Evolutionary conservation across 495 filamentous ascomycete species (phyloP), one percentile per base, ranked within the genome.

Genomic region (Hypoxylon crocopeplum): DNA sequence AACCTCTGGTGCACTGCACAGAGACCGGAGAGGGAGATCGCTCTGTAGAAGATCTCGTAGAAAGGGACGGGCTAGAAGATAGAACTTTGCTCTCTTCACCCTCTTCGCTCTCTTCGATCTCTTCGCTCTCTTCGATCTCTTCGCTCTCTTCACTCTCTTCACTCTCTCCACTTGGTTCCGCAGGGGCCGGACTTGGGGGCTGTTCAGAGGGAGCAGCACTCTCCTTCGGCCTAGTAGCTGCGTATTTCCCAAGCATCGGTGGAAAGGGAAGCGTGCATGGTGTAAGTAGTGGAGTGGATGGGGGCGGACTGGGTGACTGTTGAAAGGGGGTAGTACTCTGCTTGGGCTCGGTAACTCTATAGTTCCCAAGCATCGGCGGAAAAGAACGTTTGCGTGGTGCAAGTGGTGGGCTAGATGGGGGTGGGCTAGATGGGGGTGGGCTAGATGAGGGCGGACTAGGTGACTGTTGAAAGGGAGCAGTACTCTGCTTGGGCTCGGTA

Each of bases 191-290:
- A 3, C 39, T 21, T 11, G 13, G 36, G 8, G 54, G 33, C n/a
- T 37, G 47, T 25, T 29, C 17, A 7, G 27, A 17, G 22, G 48
- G 17, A 33, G 11, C 27, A n/a, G n/a, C n/a, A n/a, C n/a, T n/a
- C n/a, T n/a, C n/a, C 13, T 15, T 24, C 13, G 45, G 44, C 32
- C 29, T 50, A n/a, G 48, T 44, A 39, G 24, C 13, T 13, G 19
- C 27, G 15, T 56, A 27, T 7, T 56, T 52, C 10, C 46, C 59
- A 51, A 48, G 19, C 19, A 40, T 47, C 5, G 45, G 5, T 11
- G 24, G 47, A 20, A 48, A 25, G 27, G 48, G 11, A 16, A 2
- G 20, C 3, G 48, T 6, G 16, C 15, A 38, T 38, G 30, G 5
- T n/a, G 29, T 21, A n/a, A 3, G 3, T 3, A 29, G 46, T 5